Evolutionary conservation across 1,139 yeast species (phyloP).

Genomic region (Geotrichum armillariae): DNA sequence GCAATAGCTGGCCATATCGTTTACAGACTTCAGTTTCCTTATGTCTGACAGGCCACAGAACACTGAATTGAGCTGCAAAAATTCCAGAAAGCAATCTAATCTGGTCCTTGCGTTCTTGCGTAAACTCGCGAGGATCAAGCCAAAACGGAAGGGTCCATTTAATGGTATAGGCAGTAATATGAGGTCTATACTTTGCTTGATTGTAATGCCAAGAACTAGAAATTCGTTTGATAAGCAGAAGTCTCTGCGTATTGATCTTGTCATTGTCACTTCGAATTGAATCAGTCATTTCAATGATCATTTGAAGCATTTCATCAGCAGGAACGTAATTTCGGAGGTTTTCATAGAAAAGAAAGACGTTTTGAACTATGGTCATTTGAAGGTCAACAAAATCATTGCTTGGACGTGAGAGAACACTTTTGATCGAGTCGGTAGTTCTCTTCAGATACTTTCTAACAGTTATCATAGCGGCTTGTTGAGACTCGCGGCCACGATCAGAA

Average conservation of each 20-base stretch:
- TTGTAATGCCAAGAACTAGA: slow-evolving; percentile 51
- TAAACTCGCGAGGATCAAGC: slow-evolving; percentile 33
- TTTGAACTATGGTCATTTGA: slow-evolving; percentile 29
- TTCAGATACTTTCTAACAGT: slow-evolving; percentile 27
- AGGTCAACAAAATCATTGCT: slow-evolving; percentile 29
- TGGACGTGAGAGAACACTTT: slow-evolving; percentile 26
- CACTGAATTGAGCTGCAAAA: slow-evolving; percentile 36
- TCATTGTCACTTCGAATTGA: slow-evolving; percentile 35
- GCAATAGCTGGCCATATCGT: slow-evolving; percentile 37
- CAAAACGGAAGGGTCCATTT: slow-evolving; percentile 51
- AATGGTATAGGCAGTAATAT: slow-evolving; percentile 53
- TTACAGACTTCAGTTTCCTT: slow-evolving; percentile 34
- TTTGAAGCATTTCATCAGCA: slow-evolving; percentile 32
- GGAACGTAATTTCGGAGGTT: slow-evolving; percentile 30
- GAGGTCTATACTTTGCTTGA: slow-evolving; percentile 43
- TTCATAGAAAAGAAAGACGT: slow-evolving; percentile 28
- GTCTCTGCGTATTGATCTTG: slow-evolving; percentile 55
- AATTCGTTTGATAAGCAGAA: slow-evolving; percentile 59
- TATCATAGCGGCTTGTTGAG: slow-evolving; percentile 25
- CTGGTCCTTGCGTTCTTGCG: slow-evolving; percentile 32
- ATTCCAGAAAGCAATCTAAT: slow-evolving; percentile 36
- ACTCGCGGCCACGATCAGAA: slow-evolving; percentile 30
- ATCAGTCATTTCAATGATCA: slow-evolving; percentile 34
- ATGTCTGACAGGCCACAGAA: slow-evolving; percentile 36
- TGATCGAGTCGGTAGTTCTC: slow-evolving; percentile 30